A percentile compares a stretch with the other conserved stretches of the same genome.
phyloP scores from a whole-genome alignment of 179 eudicot species.

The Beta lomatogona region DNA sequence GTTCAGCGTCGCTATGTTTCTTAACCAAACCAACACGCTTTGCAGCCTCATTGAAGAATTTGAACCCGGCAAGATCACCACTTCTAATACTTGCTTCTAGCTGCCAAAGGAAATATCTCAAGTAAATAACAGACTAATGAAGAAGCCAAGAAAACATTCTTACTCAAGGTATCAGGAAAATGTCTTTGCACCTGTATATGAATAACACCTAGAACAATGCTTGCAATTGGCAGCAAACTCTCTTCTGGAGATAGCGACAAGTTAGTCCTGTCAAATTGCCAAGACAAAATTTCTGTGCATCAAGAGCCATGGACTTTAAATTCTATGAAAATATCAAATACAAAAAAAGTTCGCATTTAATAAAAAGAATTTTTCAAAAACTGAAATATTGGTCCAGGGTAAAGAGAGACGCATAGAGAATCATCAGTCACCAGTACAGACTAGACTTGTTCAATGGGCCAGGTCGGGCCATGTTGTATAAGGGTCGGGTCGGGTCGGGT shows the following conservation, averaged over 20 bases:
- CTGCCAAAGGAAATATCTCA: constrained; percentile 40
- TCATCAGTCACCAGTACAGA: background rate
- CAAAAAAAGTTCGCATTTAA: background rate
- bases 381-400: background rate
- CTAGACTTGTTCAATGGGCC: too few relatives aligned
- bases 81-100: constrained; percentile 72
- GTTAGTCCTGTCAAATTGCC: constrained; percentile 55
- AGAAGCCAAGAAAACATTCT: background rate
- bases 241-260: constrained; percentile 85
- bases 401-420: background rate
- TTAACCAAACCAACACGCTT: constrained; percentile 40
- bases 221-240: constrained; percentile 93
- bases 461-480: too few relatives aligned
- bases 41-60: constrained; percentile 46
- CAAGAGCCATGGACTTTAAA: background rate
- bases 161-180: background rate
- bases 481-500: too few relatives aligned
- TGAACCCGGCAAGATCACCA: constrained; percentile 68
- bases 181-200: constrained; percentile 71
- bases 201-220: constrained; percentile 72
- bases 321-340: background rate
- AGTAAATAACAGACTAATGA: background rate
- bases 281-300: constrained; percentile 4
- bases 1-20: constrained; percentile 32
- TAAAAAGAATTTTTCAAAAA: background rate